phyloP scores from a whole-genome alignment of 495 filamentous ascomycete genomes.

The Penicillium cosmopolitanum region DNA sequence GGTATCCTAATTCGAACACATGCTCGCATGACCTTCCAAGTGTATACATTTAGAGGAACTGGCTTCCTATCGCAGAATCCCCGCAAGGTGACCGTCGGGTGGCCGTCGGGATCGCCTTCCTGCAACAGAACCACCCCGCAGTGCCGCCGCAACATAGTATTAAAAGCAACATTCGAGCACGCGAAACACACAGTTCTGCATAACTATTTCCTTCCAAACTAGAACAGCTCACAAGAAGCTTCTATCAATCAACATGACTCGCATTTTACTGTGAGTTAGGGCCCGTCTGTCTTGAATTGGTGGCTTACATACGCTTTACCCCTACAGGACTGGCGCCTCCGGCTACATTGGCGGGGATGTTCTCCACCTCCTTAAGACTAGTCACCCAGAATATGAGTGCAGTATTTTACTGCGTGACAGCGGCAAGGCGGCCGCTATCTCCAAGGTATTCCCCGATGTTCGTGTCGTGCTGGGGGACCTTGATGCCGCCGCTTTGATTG shows the following conservation, averaged over 20 bases:
- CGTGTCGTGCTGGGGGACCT: conserved; percentile 50
- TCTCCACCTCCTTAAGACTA: conserved; percentile 53
- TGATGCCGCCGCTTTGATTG: conserved; percentile 39
- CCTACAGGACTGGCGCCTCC: conserved; percentile 52
- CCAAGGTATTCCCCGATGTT: conserved; percentile 48
- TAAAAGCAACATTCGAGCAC: conserved; percentile 6
- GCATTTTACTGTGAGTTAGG: conserved; percentile 27
- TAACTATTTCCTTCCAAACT: background rate
- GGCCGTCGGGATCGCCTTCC: conserved; percentile 22
- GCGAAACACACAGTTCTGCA: background rate
- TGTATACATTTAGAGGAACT: conserved; percentile 11
- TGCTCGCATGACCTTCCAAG: conserved; percentile 3
- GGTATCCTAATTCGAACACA: conserved; percentile 7
- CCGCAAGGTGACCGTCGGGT: background rate
- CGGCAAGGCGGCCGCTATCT: conserved; percentile 60
- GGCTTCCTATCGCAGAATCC: conserved; percentile 19
- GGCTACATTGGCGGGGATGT: conserved; percentile 74
- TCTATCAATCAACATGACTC: conserved; percentile 22
- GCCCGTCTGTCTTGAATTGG: background rate
- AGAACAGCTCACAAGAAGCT: background rate
- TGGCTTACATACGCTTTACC: conserved; percentile 6
- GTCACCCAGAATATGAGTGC: conserved; percentile 64
- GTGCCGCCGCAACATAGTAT: background rate
- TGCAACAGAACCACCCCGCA: conserved; percentile 2
- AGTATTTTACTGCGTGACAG: conserved; percentile 62